Conservation (phyloP, 805 yeast species). For the Yarrowia bubula region DNA sequence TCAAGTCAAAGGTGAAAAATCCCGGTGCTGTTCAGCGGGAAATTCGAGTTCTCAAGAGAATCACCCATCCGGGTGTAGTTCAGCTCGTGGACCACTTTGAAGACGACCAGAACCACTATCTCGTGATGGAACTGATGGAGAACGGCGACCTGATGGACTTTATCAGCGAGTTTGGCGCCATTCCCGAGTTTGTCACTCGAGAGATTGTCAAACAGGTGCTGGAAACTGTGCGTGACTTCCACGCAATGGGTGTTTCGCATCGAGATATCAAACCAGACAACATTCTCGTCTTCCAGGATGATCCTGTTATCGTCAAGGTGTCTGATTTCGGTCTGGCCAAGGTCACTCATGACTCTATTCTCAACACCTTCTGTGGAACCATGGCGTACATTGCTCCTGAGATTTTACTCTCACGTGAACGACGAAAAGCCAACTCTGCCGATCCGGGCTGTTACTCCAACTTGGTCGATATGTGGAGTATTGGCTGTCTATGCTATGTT, state of each 20-base stretch:
- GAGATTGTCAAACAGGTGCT: constrained; percentile 83
- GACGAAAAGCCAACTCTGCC: constrained; percentile 30
- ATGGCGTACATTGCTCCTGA: constrained; percentile 97
- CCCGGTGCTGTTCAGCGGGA: constrained; percentile 83
- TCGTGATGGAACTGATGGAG: constrained; percentile 93
- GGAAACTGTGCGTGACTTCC: constrained; percentile 83
- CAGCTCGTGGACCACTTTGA: constrained; percentile 79
- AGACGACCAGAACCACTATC: constrained; percentile 73
- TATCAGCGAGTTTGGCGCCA: constrained; percentile 81
- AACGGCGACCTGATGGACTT: constrained; percentile 99
- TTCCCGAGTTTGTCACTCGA: constrained; percentile 86
- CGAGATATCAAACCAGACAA: constrained; percentile 96
- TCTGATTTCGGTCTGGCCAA: constrained; percentile 97
- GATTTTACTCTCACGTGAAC: constrained; percentile 50
- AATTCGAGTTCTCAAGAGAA: constrained; percentile 68
- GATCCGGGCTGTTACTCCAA: constrained; percentile 60
- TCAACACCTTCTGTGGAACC: constrained; percentile 98
- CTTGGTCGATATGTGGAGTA: constrained; percentile 95
- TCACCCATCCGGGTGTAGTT: constrained; percentile 85
- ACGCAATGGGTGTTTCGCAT: constrained; percentile 87
- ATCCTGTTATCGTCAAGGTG: constrained; percentile 86
- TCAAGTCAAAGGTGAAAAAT: constrained; percentile 72
- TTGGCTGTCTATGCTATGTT: constrained; percentile 92
- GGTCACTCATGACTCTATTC: constrained; percentile 76
- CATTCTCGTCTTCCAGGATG: constrained; percentile 83